phyloP scores from a whole-genome alignment of 75 land plant genomes.

The Larix kaempferi region DNA sequence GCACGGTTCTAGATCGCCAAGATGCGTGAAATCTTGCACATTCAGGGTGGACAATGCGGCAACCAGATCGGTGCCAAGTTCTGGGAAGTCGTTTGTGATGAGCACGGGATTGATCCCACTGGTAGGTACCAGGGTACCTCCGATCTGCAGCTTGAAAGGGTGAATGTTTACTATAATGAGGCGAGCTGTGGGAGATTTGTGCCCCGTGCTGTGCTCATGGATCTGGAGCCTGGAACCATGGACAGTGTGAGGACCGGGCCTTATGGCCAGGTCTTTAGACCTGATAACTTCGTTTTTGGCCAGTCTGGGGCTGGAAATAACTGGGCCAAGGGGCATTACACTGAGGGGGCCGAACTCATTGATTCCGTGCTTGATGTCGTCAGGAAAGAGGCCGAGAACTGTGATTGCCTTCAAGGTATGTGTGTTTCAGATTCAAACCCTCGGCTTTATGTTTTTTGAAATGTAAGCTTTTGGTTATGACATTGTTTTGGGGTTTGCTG shows the following conservation, averaged over 20 bases:
- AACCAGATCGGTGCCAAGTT: conserved; percentile 44
- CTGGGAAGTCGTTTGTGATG: conserved; percentile 32
- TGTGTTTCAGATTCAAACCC: no score
- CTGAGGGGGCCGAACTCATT: conserved; percentile 61
- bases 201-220: conserved; percentile 26
- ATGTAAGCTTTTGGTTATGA: no score
- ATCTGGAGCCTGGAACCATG: conserved; percentile 23
- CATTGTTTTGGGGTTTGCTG: no score
- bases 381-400: conserved; percentile 44
- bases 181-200: conserved; percentile 26
- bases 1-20: not conserved
- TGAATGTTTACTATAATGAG: conserved; percentile 27
- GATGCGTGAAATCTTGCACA: conserved; percentile 37
- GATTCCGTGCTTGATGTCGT: conserved; percentile 57
- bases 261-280: conserved; percentile 39
- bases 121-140: conserved; percentile 22
- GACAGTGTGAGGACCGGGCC: conserved; percentile 33
- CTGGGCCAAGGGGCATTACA: conserved; percentile 53
- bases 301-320: conserved; percentile 56
- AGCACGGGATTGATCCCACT: conserved; percentile 39
- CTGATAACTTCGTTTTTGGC: conserved; percentile 46
- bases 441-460: not conserved
- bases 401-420: conserved; percentile 23
- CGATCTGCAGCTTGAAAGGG: conserved; percentile 22
- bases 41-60: conserved; percentile 34